phyloP scores from a whole-genome alignment of 2,329 filamentous ascomycete species.

The Mycosphaerella arachidis region DNA sequence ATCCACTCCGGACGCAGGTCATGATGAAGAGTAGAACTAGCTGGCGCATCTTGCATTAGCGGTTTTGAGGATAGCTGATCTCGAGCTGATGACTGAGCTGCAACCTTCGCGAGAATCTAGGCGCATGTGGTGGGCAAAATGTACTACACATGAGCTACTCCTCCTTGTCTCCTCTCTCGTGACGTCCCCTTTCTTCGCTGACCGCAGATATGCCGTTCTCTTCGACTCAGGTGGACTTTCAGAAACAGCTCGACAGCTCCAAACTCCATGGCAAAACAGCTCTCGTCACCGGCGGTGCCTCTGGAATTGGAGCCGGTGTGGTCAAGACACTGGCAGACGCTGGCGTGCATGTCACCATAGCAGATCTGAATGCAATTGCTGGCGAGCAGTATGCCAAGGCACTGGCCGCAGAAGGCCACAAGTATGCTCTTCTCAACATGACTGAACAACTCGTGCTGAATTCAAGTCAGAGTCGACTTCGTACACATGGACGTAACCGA shows the following conservation, averaged over 20 bases:
- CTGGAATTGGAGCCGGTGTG: conserved; percentile 5
- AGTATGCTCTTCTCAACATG: not conserved
- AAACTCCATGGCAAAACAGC: conserved; percentile 3
- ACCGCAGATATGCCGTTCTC: not conserved
- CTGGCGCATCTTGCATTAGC: not conserved
- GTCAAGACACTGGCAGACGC: conserved; percentile 3
- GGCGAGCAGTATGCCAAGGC: not conserved
- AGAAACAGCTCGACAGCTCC: not conserved
- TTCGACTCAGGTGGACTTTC: conserved; percentile 1
- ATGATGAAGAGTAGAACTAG: not conserved
- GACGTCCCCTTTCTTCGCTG: not conserved
- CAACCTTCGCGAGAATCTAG: not conserved
- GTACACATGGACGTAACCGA: conserved; percentile 27
- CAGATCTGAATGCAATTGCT: conserved; percentile 2
- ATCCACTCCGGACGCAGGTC: not conserved
- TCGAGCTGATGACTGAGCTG: not conserved
- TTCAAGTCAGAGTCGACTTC: conserved; percentile 21
- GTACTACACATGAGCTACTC: not conserved
- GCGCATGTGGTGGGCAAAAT: not conserved
- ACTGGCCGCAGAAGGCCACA: not conserved
- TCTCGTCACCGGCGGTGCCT: conserved; percentile 4
- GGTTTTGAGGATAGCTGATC: not conserved
- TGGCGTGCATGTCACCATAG: conserved; percentile 2
- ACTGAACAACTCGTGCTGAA: not conserved
- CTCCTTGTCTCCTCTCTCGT: not conserved